Conservation (phyloP, 129 eudicot genomes). For the Cynara cardunculus region DNA sequence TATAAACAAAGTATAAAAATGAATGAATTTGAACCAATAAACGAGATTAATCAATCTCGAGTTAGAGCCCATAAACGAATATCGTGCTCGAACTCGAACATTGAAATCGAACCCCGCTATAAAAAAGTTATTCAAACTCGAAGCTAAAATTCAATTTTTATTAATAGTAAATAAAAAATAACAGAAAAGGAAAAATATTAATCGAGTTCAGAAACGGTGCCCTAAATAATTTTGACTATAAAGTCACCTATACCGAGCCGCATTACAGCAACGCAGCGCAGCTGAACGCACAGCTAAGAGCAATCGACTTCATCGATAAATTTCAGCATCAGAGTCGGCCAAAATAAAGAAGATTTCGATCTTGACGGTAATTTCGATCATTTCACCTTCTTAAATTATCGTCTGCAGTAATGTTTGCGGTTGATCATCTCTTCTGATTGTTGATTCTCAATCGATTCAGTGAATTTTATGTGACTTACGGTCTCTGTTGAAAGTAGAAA, state of each 20-base stretch:
- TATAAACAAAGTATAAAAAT: no score
- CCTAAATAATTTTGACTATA: background rate
- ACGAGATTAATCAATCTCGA: no score
- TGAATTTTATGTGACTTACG: background rate
- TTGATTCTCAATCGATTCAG: background rate
- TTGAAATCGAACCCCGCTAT: no score
- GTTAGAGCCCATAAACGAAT: no score
- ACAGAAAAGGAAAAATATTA: background rate
- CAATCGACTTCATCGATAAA: background rate
- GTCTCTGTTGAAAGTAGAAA: background rate
- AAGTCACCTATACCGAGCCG: background rate
- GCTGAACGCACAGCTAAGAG: background rate
- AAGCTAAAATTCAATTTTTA: no score
- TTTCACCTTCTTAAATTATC: background rate
- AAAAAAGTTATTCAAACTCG: no score
- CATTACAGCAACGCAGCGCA: background rate
- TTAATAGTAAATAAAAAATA: no score
- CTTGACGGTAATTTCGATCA: background rate
- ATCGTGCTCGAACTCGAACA: no score
- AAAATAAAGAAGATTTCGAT: background rate
- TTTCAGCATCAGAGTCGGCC: background rate
- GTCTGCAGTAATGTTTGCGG: background rate
- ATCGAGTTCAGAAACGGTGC: background rate
- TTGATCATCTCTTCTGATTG: background rate
- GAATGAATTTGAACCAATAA: no score